Base-by-base conservation (phyloP, 2,329 filamentous ascomycete genomes). In the Beauveria rudraprayagi region DNA sequence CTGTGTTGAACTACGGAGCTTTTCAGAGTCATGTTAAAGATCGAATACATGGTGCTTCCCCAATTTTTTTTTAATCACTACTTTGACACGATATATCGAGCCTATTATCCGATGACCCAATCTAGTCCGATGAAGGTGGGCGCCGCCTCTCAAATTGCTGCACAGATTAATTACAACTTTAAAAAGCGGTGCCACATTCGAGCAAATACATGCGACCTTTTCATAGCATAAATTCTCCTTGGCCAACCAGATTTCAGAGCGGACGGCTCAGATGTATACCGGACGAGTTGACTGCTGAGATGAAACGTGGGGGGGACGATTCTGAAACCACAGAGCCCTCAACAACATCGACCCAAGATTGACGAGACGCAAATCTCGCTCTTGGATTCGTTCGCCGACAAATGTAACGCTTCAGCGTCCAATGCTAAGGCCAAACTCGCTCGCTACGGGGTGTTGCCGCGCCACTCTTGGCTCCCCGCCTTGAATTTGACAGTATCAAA, bases 211-310 rank as follows among this genome's bases (percentile, higher is more conserved):
- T 61, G 43, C 50, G 7, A 44, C 56, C n/a, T 34, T 37, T 51
- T 26, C 34, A 62, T 63, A 28, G 51, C 58, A 55, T 46, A 19
- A 24, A 55, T 56, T 9, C 19, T 7, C 28, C 22, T 5, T 51
- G 30, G 53, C 51, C 51, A 59, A 63, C 55, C 48, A 55, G 60
- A 16, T 26, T 34, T 47, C 40, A 47, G 24, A 46, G 11, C 47
- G 40, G 37, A 24, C 56, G 62, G 63, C 50, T 58, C 16, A 50
- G 28, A n/a, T 14, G 37, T 26, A 28, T 63, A 63, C 65, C 61
- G 63, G 66, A 34, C 65, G 67, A 68, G 67, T 62, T 64, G 62
- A 65, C 64, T 62, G 65, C 62, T 53, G 60, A 63, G 65, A 64
- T 52, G 64, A 37, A 54, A 61, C 62, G 51, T 34, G 58, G 62